Base-by-base conservation (phyloP, 2,329 filamentous ascomycete species). In the Trichoderma koningiopsis region DNA sequence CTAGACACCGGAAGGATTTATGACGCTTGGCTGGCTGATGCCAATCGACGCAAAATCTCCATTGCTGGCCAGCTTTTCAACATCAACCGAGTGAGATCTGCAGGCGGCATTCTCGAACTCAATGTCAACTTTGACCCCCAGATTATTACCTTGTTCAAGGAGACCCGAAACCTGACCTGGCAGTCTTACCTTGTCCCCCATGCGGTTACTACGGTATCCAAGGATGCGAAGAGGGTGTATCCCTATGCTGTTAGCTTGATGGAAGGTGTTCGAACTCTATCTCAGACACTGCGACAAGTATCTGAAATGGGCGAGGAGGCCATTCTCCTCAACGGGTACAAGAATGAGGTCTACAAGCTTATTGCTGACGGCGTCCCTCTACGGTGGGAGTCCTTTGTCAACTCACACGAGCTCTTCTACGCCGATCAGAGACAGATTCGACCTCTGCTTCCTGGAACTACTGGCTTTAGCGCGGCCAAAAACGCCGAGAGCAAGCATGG, bases 161-260 rank as follows among this genome's bases (percentile, higher is more conserved):
- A 99, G 83, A 97, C 97, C 31, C 90, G 96, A 52, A 99, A 99
- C 77, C 83, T 99, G 55, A 89, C 93, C 14, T 99, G 96, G 95
- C 90, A 97, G 71, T 96, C 93, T 73, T 99, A 94, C 79, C 91
- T 93, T 68, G 93, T 99, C 29, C 96, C 96, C 10, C 96, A 99
- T 79, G 90, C 92, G 16, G 93, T 99, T 76, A 96, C 91, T 80
- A 98, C 93, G 72, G 93, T 97, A 66, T 97, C 96, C 0, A 99
- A 98, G 80, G 96, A 99, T 78, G 96, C 96, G n/a, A 97, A 97
- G 81, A 89, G 96, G 65, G 96, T 99, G 4, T 99, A 99, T 75
- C 96, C 96, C 0, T 99, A 96, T 76, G 96, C 96, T 29, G 94
- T 99, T 73, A 98, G 94, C 77, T 83, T 99, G 73, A 99, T 99